Base-by-base conservation (phyloP, 2,329 filamentous ascomycete species). In the Pseudocercospora crystallina region DNA sequence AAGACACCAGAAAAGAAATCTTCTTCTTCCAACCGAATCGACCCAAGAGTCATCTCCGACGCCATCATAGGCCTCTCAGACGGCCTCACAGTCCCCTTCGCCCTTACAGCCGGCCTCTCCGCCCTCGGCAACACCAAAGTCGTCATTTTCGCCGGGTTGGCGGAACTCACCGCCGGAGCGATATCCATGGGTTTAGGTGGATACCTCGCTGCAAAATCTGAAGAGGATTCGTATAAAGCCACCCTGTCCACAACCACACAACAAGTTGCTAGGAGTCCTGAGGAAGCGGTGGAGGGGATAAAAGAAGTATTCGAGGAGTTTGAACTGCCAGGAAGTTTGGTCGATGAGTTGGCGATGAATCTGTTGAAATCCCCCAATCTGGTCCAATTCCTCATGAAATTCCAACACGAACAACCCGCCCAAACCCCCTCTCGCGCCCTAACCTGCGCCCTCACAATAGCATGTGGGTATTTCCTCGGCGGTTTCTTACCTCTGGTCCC, bases 401-500 rank as follows among this genome's bases (percentile, higher is more conserved):
- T 78, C 53, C 69, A 79, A 54, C 73, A 78, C 56, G 70, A 73
- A 42, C 68, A 71, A 50, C 74, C 74, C 1, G 70, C 74, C 37
- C 71, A 70, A 43, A 72, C 74, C 42, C 48, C 59, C 13, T 57
- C 55, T 2, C 69, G 73, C 50, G 74, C 75, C 9, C 75, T 71
- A 62, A 71, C 70, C 38, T 84, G 81, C 0, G 86, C 83, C 2
- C 57, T 83, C 20, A 87, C 83, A 8, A 85, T 89, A 61, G 82
- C 84, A 0, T 62, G 83, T 12, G 84, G 84, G 32, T 89, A 89
- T 66, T 83, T 89, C 45, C 67, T 88, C 15, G 86, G 86, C 14
- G 86, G 86, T 0, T 73, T 88, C 47, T 78, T 89, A n/a, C 85
- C 86, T 11, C 76, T 89, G 61, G 69, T 86, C 36, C 86, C 86